Evolutionary conservation across 495 filamentous ascomycete species (phyloP).

Genomic region (Aspergillus mulundensis): DNA sequence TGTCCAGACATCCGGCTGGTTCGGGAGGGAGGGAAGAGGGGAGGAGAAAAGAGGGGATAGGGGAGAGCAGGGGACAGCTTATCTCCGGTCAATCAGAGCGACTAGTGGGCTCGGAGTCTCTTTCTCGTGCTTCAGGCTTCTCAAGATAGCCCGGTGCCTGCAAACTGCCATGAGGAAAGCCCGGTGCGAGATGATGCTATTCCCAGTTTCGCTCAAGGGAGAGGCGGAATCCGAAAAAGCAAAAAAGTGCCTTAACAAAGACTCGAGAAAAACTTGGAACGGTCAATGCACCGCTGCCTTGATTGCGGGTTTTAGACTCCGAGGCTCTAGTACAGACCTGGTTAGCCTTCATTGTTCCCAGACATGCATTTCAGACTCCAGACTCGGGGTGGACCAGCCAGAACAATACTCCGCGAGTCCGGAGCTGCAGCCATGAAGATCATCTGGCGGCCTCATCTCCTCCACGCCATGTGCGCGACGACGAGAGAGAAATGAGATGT

Average conservation of each 20-base stretch:
- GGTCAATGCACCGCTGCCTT: constrained; percentile 14
- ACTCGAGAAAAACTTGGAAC: constrained; percentile 10
- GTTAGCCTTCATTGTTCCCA: constrained; percentile 14
- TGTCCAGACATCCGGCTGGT: constrained; percentile 1
- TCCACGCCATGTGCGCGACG: constrained; percentile 7
- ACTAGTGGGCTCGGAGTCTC: background rate
- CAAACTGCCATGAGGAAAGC: background rate
- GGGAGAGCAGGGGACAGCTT: constrained; percentile 3
- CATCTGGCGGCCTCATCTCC: constrained; percentile 7
- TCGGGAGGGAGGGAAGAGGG: background rate
- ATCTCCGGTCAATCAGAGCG: constrained; percentile 4
- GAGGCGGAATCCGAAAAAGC: background rate
- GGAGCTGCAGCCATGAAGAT: constrained; percentile 20
- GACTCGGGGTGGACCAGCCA: constrained; percentile 14
- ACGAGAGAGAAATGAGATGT: constrained; percentile 4
- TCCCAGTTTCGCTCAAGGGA: background rate
- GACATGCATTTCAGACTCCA: constrained; percentile 9
- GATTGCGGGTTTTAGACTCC: constrained; percentile 11
- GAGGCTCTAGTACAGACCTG: constrained; percentile 14
- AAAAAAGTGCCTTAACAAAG: background rate
- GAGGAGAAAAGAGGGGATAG: background rate
- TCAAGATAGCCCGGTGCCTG: background rate
- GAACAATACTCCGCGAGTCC: constrained; percentile 14
- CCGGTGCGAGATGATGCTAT: constrained; percentile 7
- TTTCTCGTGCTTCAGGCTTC: too few species aligned